phyloP scores from a whole-genome alignment of 1,139 yeast species.

The Geotrichum citri-aurantii region DNA sequence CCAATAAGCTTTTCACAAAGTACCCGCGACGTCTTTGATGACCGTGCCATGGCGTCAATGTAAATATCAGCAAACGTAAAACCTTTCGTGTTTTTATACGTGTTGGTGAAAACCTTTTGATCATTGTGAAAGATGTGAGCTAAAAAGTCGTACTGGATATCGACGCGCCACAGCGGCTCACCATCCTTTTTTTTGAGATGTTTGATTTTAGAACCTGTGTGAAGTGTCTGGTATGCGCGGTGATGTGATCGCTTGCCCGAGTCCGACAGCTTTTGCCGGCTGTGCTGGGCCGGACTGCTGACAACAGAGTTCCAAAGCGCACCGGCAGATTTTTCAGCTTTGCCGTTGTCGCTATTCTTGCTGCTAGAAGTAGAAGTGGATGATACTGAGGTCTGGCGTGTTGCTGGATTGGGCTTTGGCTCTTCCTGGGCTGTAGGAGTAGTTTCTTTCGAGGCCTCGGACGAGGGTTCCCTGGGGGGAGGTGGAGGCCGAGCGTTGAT shows the following conservation, averaged over 20 bases:
- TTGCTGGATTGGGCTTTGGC: slow-evolving; percentile 5
- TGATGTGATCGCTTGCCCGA: slow-evolving; percentile 47
- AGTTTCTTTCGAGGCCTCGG: slow-evolving; percentile 1
- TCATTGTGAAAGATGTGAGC: slow-evolving; percentile 58
- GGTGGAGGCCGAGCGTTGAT: slow-evolving; percentile 12
- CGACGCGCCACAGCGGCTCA: slow-evolving; percentile 83
- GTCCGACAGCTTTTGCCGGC: not conserved
- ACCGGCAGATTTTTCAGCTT: not conserved
- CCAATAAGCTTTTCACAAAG: slow-evolving; percentile 73
- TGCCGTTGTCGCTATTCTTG: not conserved
- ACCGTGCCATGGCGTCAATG: slow-evolving; percentile 72
- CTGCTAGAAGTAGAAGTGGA: not conserved
- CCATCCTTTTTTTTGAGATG: slow-evolving; percentile 89
- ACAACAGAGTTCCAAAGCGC: slow-evolving; percentile 28
- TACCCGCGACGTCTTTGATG: slow-evolving; percentile 77
- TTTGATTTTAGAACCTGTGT: slow-evolving; percentile 43
- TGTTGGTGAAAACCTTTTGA: slow-evolving; percentile 63
- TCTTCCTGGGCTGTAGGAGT: slow-evolving; percentile 1
- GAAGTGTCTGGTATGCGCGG: slow-evolving; percentile 28
- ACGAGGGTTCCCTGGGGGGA: slow-evolving; percentile 7
- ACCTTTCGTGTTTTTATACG: slow-evolving; percentile 34
- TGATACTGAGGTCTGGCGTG: slow-evolving; percentile 16
- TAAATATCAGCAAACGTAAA: slow-evolving; percentile 81
- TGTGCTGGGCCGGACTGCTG: not conserved
- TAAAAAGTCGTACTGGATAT: slow-evolving; percentile 80